Evolutionary conservation across 1,139 yeast species (phyloP), one percentile per base, ranked within the genome.

Genomic region (Geotrichum histeridarum): DNA sequence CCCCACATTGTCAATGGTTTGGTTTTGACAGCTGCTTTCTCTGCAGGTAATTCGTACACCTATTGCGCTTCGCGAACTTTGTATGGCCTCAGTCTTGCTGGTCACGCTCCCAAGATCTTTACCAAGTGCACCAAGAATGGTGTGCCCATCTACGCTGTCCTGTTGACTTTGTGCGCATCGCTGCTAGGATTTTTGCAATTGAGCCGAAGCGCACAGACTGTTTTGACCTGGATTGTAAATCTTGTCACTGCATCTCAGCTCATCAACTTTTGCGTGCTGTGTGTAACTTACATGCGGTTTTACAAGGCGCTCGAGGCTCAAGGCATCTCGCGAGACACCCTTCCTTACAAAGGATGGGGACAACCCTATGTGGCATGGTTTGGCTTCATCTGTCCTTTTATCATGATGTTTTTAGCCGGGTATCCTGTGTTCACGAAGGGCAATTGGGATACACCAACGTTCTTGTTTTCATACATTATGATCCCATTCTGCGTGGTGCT

Each of bases 161-260:
- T 66, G 8, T 70, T 77, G 4, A 78, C 83, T 3, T 67, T 79
- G 35, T 63, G 70, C 18, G 81, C 78, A 68, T 76, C 80, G 0
- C 65, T 77, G 55, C 63, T 79, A 45, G 74, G 82, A 8, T 73
- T 78, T 71, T 67, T 86, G 65, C 90, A 84, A 66, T 67, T 86
- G 58, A 80, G 82, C 44, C 71, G 76, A 44, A 75, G 78, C 43
- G 82, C 91, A 42, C 78, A 81, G 15, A 80, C 77, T 15, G 95
- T 86, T 14, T 76, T 88, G 62, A 78, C 78, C 64, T 87, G 91
- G 84, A 77, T 88, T 68, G 83, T 86, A 54, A 83, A 81, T 63
- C 73, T 88, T 61, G 84, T 86, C 62, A 87, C 95, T 1, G 87
- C 91, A 1, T 84, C 91, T 1, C 93, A 86, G 69, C 73, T 87